Evolutionary conservation across 495 filamentous ascomycete genomes (phyloP).

Genomic region (Penicillium paradoxum): DNA sequence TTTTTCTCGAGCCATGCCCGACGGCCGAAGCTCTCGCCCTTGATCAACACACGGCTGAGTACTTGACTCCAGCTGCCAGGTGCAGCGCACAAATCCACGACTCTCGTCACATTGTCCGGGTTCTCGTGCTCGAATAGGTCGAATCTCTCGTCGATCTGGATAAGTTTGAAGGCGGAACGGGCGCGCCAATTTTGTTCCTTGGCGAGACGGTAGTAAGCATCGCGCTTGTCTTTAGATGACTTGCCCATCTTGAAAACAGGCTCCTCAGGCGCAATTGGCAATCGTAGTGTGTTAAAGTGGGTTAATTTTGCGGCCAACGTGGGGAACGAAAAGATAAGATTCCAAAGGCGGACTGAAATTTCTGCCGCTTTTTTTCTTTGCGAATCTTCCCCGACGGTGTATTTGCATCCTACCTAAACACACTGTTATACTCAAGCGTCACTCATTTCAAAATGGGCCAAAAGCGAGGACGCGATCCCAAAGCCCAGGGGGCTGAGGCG

Average conservation of each 20-base stretch:
- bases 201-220: conserved; percentile 93
- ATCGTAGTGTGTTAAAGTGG: conserved; percentile 5
- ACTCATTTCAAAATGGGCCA: conserved; percentile 31
- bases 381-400: conserved; percentile 9
- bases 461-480: conserved; percentile 47
- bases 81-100: conserved; percentile 93
- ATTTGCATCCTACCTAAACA: conserved; percentile 7
- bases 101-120: conserved; percentile 68
- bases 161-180: conserved; percentile 90
- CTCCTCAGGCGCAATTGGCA: not conserved
- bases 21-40: conserved; percentile 82
- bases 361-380: conserved; percentile 38
- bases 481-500: conserved; percentile 23
- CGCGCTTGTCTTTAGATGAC: conserved; percentile 97
- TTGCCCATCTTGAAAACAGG: conserved; percentile 68
- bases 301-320: conserved; percentile 23
- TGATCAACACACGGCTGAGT: conserved; percentile 84
- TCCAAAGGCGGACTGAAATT: conserved; percentile 30
- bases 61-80: conserved; percentile 97
- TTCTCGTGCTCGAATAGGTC: conserved; percentile 70
- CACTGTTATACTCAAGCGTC: not conserved
- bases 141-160: conserved; percentile 96
- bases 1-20: conserved; percentile 80
- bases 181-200: conserved; percentile 99
- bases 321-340: conserved; percentile 38